Conservation (phyloP, 2,329 filamentous ascomycete genomes). For the Corinectria fuckeliana region DNA sequence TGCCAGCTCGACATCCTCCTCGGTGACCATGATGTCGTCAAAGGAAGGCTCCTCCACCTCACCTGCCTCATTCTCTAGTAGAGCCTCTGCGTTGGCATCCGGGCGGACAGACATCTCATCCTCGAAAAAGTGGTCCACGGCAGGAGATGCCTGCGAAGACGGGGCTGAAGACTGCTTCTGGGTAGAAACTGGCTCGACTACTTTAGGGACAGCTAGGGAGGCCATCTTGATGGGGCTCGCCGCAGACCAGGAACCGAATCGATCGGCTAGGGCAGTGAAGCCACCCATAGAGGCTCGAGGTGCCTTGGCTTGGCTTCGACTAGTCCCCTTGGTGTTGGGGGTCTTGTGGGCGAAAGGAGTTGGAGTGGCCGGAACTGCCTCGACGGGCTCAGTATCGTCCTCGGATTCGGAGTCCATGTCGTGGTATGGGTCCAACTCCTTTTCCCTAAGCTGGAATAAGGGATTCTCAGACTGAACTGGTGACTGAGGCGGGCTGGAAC, state of each 20-base stretch:
- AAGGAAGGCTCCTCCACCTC: conserved; percentile 44
- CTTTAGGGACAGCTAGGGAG: conserved; percentile 31
- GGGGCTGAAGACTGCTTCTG: not conserved
- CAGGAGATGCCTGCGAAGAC: conserved; percentile 39
- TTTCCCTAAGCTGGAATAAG: conserved; percentile 51
- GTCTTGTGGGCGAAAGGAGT: conserved; percentile 41
- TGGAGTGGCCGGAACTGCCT: conserved; percentile 51
- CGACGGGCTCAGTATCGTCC: conserved; percentile 51
- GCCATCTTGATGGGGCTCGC: conserved; percentile 53
- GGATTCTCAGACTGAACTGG: conserved; percentile 29
- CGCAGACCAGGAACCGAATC: conserved; percentile 68
- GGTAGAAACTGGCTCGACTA: conserved; percentile 31
- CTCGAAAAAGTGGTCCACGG: conserved; percentile 60
- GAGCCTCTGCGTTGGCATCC: conserved; percentile 31
- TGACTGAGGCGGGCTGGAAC: conserved; percentile 19
- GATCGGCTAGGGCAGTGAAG: conserved; percentile 68
- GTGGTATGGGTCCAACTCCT: conserved; percentile 53
- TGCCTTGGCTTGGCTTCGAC: conserved; percentile 14
- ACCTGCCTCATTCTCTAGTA: conserved; percentile 19
- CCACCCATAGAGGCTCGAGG: conserved; percentile 50
- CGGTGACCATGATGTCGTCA: conserved; percentile 55
- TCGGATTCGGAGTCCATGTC: conserved; percentile 60
- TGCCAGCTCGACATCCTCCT: conserved; percentile 64
- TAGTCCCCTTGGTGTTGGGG: conserved; percentile 22
- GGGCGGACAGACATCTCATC: conserved; percentile 60